Conservation (phyloP, 768 basidiomycete genomes). For the Cystofilobasidium bisporidii region DNA sequence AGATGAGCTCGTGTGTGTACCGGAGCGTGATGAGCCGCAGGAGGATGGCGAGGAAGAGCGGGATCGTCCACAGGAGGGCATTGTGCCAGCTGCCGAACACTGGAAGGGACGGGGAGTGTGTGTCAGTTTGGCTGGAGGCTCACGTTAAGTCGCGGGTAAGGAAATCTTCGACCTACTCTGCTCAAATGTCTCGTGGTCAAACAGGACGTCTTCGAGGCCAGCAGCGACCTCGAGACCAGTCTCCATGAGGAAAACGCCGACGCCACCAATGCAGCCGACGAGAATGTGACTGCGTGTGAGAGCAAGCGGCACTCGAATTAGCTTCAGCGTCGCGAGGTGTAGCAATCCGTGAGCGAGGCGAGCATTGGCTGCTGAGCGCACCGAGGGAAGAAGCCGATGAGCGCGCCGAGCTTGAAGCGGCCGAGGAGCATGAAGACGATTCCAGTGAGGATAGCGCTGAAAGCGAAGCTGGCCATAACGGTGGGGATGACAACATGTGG, state of each 20-base stretch:
- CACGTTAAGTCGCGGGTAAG: no score
- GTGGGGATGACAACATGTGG: constrained; percentile 71
- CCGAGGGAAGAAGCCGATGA: constrained; percentile 92
- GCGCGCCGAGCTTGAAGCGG: constrained; percentile 63
- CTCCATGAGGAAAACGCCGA: constrained; percentile 80
- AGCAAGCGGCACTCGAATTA: no score
- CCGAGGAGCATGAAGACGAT: constrained; percentile 80
- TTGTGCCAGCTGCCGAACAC: constrained; percentile 59
- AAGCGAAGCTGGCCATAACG: constrained; percentile 75
- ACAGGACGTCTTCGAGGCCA: constrained; percentile 60
- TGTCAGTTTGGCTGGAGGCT: no score
- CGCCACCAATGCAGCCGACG: constrained; percentile 65
- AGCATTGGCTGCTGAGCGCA: no score
- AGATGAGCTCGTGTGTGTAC: constrained; percentile 79
- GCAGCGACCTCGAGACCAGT: constrained; percentile 83
- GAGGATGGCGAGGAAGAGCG: constrained; percentile 63
- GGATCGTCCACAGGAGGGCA: constrained; percentile 67
- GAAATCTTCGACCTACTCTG: neutral
- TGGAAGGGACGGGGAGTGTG: constrained; percentile 44
- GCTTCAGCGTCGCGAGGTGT: no score
- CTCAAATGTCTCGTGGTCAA: constrained; percentile 49
- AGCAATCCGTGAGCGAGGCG: no score
- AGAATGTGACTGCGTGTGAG: constrained; percentile 61
- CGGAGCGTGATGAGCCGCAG: constrained; percentile 69
- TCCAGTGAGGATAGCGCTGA: constrained; percentile 77